A percentile compares a stretch with the other conserved stretches of the same genome.
Conservation (phyloP, 805 yeast genomes). For the Blastobotrys terrestris region DNA sequence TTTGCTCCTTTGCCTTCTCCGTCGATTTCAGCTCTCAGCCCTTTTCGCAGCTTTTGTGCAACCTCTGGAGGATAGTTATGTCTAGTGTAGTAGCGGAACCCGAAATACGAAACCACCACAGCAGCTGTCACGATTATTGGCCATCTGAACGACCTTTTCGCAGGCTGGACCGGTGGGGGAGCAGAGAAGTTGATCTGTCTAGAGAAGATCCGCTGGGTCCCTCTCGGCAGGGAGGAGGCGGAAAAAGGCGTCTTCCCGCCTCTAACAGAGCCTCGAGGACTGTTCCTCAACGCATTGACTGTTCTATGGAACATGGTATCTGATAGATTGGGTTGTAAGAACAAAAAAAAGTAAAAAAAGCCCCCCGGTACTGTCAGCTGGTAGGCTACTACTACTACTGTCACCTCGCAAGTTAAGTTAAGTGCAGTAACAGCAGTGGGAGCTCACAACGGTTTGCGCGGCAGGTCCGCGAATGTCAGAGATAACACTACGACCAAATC, state of each 20-base stretch:
- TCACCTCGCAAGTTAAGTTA: too few species aligned
- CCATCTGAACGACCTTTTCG: constrained; percentile 14
- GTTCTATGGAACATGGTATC: background rate
- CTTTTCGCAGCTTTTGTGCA: constrained; percentile 66
- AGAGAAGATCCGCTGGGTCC: background rate
- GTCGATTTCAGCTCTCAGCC: constrained; percentile 76
- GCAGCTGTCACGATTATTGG: constrained; percentile 10
- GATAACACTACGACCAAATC: background rate
- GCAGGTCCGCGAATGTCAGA: background rate
- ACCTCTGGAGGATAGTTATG: constrained; percentile 50
- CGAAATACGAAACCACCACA: constrained; percentile 11
- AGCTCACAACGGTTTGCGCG: background rate
- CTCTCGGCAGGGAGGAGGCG: background rate
- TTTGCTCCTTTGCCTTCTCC: constrained; percentile 42
- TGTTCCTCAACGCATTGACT: background rate
- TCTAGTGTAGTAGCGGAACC: constrained; percentile 21
- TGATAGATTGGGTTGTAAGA: too few species aligned
- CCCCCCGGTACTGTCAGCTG: too few species aligned
- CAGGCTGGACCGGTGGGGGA: constrained; percentile 4
- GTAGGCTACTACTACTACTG: too few species aligned
- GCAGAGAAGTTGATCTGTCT: constrained; percentile 1
- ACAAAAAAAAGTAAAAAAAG: too few species aligned
- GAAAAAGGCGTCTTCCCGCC: background rate
- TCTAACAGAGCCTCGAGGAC: too few species aligned
- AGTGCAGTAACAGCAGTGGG: too few species aligned